phyloP scores from a whole-genome alignment of 116 monocot species.

The Phalaenopsis hybrid region DNA sequence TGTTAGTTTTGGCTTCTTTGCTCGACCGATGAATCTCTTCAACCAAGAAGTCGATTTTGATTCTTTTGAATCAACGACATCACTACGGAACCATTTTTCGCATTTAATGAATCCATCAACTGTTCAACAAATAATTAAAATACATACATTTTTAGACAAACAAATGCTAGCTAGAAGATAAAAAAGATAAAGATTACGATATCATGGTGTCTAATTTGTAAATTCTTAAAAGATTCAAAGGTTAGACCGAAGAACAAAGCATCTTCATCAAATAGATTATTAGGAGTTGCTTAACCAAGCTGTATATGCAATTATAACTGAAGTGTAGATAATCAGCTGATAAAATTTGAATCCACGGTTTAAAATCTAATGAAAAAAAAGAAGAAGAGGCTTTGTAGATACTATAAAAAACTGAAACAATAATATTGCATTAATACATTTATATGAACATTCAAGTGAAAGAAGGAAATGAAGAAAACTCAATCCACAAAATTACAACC shows the following conservation, averaged over 20 bases:
- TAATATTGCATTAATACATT: no score
- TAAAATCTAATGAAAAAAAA: neutral
- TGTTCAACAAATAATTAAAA: conserved; percentile 37
- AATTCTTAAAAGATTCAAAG: neutral
- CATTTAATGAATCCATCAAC: conserved; percentile 91
- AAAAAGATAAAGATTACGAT: neutral
- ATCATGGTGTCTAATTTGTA: neutral
- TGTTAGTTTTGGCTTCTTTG: conserved; percentile 87
- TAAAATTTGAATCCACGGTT: neutral
- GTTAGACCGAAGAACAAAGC: neutral
- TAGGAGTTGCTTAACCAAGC: neutral
- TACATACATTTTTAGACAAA: conserved; percentile 6
- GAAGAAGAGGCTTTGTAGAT: neutral
- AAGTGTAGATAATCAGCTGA: neutral
- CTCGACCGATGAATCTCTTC: conserved; percentile 85
- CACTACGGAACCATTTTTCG: conserved; percentile 84
- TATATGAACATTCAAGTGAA: no score
- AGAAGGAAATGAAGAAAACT: neutral
- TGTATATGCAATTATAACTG: neutral
- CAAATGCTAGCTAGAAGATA: neutral
- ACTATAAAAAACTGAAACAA: neutral
- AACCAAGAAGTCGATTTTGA: conserved; percentile 86
- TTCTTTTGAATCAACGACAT: conserved; percentile 60
- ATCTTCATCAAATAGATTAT: neutral
- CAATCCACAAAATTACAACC: neutral